Base-by-base conservation (phyloP, 331 rosid species). In the Arachis monticola region DNA sequence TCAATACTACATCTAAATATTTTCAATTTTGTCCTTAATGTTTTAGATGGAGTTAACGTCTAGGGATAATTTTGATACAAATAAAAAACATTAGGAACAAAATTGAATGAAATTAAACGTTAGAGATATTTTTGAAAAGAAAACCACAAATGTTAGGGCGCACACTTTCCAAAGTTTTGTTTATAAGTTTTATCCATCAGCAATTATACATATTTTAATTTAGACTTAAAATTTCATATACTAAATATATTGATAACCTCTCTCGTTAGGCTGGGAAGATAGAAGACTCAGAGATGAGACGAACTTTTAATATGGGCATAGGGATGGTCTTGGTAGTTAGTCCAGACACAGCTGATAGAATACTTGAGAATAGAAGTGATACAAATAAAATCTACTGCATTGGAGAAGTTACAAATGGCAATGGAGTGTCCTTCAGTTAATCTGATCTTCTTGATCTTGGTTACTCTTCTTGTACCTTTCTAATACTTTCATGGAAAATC, bases 301-400 rank as follows among this genome's bases (percentile, higher is more conserved):
- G 98, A 30, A 91, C 97, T 0, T 91, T 91, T 63, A 94, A 91
- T 81, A 91, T 90, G 95, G 98, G 98, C 14, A 84, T 91, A 56
- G 98, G 97, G 79, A 94, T 94, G 98, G 91, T 91, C 72, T 82
- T 94, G 45, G 90, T 93, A 13, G 97, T 89, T 77, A 91, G 84
- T 81, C 80, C 78, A 44, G 96, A 89, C 70, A 56, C 92, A 38
- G 83, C 88, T 1, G n/a, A 46, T n/a, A 74, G 84, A 82, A 79
- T 91, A 75, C 91, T 87, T 60, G 85, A 84, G 79, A 79, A 63
- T 40, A 44, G 38, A 51, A 60, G 65, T 17, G 82, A 81, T 58
- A 52, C 75, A 1, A 46, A 56, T 40, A 86, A 83, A 78, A 79
- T 85, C 30, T 84, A 83, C 88, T 65, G 66, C 71, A 91, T 92